These are phyloP conservation scores for Actinidia chinensis DNA, from an alignment of 179 eudicot genomes.

Conservation along the genomic window DNA sequence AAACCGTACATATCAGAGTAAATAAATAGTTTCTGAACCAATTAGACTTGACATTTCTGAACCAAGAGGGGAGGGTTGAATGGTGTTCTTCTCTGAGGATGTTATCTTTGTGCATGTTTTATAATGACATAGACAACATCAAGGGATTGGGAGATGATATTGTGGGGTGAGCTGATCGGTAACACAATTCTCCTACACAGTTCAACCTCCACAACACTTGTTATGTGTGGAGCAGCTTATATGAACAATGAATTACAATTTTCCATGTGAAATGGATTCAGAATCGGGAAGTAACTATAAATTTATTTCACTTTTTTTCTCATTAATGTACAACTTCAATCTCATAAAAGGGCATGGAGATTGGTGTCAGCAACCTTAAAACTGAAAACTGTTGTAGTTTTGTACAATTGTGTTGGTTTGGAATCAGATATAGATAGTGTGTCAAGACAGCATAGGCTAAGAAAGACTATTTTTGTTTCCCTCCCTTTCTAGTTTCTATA, in stretches of 20 bases:
- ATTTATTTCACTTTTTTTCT: not conserved
- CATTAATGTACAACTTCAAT: no score
- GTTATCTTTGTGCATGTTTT: not conserved
- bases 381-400: not conserved
- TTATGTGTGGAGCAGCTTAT: no score
- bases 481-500: no score
- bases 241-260: not conserved
- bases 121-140: not conserved
- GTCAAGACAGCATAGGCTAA: conserved; percentile 1
- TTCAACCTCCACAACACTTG: not conserved
- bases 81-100: not conserved
- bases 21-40: not conserved
- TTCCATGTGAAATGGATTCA: conserved; percentile 7
- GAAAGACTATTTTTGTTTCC: not conserved
- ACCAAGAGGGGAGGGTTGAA: not conserved
- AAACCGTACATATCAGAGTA: not conserved
- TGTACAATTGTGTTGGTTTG: not conserved
- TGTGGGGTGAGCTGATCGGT: not conserved
- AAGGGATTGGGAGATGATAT: not conserved
- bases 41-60: not conserved
- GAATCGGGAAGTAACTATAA: not conserved
- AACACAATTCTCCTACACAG: not conserved
- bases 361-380: not conserved
- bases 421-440: not conserved
- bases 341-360: not conserved